Evolutionary conservation across 805 yeast genomes (phyloP), one percentile per base, ranked within the genome.

Genomic region (Kazachstania kunashirensis): DNA sequence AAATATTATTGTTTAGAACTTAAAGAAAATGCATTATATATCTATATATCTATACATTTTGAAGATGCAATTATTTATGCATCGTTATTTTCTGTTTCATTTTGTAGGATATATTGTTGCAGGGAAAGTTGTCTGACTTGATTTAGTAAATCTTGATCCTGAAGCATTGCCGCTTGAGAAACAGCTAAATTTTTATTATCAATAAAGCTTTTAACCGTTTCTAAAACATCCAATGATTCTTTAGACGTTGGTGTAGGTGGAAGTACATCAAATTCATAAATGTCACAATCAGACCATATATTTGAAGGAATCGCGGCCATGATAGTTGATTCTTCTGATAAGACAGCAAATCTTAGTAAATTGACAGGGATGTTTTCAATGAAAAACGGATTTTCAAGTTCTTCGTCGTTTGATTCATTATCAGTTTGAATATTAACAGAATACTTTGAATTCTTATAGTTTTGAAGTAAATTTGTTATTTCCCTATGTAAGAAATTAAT

Each of bases 251-350:
- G 57, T 14, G 48, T 48, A 1, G 94, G 92, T 2, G 94, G 88
- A 16, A 82, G 53, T 2, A 79, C 70, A 55, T 82, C 94, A 50
- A 71, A 82, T 46, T 82, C 94, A 49, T 64, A 75, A 12, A 77
- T 67, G 38, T 79, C 79, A 37, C 77, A 67, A 18, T 70, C 53
- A 2, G 70, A 68, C 82, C 85, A 82, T 17, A 79, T 66, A 2
- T 57, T 47, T 18, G 66, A 49, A 1, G 94, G 94, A 17, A 81
- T 65, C 45, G 73, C 71, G 1, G 84, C 83, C 81, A 82, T 75
- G 1, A 79, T 68, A 29, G 74, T 69, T 17, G 74, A 75, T 53
- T 81, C 92, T 13, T 81, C 83, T 0, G 86, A 77, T 29, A 82
- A 57, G 23, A 82, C 67, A 2, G 77, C 79, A 56, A 80, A 79